phyloP scores from a whole-genome alignment of 1,139 yeast species.

The Candida buenavistaensis region DNA sequence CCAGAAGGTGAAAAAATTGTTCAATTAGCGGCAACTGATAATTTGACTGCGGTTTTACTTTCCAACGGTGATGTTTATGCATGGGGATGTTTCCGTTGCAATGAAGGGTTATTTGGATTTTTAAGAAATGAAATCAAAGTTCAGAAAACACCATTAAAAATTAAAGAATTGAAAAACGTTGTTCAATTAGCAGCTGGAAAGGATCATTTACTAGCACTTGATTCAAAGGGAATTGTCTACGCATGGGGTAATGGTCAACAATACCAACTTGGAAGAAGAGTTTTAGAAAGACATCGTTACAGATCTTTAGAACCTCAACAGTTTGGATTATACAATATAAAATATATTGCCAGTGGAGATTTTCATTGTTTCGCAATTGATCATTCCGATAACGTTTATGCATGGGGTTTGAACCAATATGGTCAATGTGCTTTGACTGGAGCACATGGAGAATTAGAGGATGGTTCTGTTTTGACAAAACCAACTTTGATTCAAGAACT shows the following conservation, averaged over 20 bases:
- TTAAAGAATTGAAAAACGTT: conserved; percentile 63
- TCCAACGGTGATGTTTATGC: conserved; percentile 89
- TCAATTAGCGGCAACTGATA: conserved; percentile 91
- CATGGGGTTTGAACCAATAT: conserved; percentile 96
- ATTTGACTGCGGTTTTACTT: conserved; percentile 76
- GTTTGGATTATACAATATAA: conserved; percentile 74
- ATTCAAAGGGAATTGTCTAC: conserved; percentile 79
- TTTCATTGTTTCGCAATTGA: conserved; percentile 94
- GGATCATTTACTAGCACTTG: conserved; percentile 85
- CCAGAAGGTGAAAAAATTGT: conserved; percentile 56
- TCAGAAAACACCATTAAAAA: conserved; percentile 68
- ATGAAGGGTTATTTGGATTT: conserved; percentile 89
- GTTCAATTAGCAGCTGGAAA: conserved; percentile 92
- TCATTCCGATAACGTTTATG: conserved; percentile 62
- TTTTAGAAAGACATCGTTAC: conserved; percentile 72
- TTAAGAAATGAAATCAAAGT: conserved; percentile 55
- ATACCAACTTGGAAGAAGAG: conserved; percentile 83
- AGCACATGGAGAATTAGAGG: conserved; percentile 58
- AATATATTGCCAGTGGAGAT: conserved; percentile 87
- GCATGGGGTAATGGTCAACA: conserved; percentile 99
- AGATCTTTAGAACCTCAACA: conserved; percentile 74
- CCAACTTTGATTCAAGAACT: conserved; percentile 73
- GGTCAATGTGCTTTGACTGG: conserved; percentile 90
- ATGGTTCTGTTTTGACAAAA: conserved; percentile 75
- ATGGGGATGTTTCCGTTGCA: conserved; percentile 96